Base-by-base conservation (phyloP, 2,329 filamentous ascomycete genomes). In the Ceratocystis albifundus region DNA sequence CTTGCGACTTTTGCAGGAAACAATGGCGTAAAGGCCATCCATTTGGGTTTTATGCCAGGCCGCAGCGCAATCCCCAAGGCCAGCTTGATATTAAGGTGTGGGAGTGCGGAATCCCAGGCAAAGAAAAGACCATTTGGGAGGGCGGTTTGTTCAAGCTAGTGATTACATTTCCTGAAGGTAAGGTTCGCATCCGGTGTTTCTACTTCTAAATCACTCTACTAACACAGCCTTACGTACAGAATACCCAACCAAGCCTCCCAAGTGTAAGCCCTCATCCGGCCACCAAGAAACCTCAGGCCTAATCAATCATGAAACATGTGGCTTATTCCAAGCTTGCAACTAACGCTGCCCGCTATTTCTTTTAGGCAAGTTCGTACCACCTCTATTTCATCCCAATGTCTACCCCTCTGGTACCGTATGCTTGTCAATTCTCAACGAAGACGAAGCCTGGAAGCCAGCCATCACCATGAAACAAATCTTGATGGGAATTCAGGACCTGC, bases 401-500 rank as follows among this genome's bases (percentile, higher is more conserved):
- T 99, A 99, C 75, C 94, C 94, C 0, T 97, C 93, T 0, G 95
- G 94, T 71, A 99, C 94, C 61, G 94, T 99, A 69, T 99, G 94
- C 74, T 83, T 99, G 25, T 96, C 90, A 32, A 99, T 99, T 71
- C 79, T 99, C 70, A 99, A 97, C 77, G 95, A 99, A 76, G 94
- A 99, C 72, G 94, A 99, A 75, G 92, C 89, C 5, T 99, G 95
- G 94, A 95, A 96, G 76, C 95, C 94, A 0, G 93, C 94, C 5
- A 99, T 99, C 73, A 99, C 94, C 0, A 90, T 99, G 75, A 97
- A 96, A 78, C 91, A 97, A 77, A 97, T 99, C 70, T 83, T 97
- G 4, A 82, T 97, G 0, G 94, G 94, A 62, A 96, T 99, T 67
- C 94, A 99, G 76, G 93, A 96, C 72, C 84, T 99, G 1, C 85